These are phyloP conservation scores for Salix purpurea DNA, from an alignment of 345 rosid species.

Conservation along the genomic window DNA sequence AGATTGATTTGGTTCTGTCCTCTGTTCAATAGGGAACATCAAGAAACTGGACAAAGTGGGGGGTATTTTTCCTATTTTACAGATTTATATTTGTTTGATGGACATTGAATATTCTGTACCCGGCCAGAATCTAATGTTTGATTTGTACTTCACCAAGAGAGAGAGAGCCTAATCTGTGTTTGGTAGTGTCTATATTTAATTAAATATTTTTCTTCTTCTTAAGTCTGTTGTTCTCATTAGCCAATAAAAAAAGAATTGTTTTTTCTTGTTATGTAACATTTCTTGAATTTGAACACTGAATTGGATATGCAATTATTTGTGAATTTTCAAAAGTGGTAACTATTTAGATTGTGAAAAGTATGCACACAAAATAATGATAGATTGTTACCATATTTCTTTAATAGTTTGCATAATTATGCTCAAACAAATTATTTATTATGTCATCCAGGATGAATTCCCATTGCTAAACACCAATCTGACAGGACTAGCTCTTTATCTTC, in stretches of 20 bases:
- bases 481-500: not conserved
- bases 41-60: not conserved
- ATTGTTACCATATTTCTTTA: not conserved
- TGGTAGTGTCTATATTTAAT: too few relatives aligned
- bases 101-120: too few relatives aligned
- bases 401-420: not conserved
- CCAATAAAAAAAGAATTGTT: not conserved
- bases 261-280: not conserved
- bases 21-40: not conserved
- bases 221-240: not conserved
- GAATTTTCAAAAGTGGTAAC: not conserved
- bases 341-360: not conserved
- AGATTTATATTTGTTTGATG: too few relatives aligned
- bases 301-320: not conserved
- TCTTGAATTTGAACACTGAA: not conserved
- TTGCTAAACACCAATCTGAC: not conserved
- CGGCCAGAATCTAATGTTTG: not conserved
- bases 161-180: not conserved
- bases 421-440: too few relatives aligned
- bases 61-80: not conserved
- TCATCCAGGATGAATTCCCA: not conserved
- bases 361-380: too few relatives aligned
- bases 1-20: not conserved
- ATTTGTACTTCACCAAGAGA: not conserved
- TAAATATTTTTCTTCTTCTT: not conserved